Evolutionary conservation across 805 yeast genomes (phyloP), one percentile per base, ranked within the genome.

Genomic region (Pichia deserticola): DNA sequence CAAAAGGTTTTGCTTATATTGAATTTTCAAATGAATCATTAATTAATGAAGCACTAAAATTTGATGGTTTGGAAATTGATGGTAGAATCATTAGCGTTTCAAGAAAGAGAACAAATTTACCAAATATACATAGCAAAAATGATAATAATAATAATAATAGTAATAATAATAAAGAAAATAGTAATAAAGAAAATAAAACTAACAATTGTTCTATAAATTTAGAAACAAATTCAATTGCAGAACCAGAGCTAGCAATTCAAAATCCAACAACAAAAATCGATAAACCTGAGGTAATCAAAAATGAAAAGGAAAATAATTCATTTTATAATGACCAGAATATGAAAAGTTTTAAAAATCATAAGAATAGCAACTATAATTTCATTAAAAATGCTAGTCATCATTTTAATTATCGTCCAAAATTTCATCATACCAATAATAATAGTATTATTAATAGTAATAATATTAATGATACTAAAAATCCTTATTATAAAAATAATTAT

Each of bases 1-100:
- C 96, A 42, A 86, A 84, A 65, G 96, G 96, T 3, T 87, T 75
- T 67, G 96, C 96, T 0, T 88, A 86, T 65, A 76, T 88, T 54
- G 96, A 88, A 63, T 88, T 86, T 61, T 79, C 82, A 36, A 81
- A 78, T 60, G 76, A 75, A 5, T 75, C 76, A 13, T 73, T 76
- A 8, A 90, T 85, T 5, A 69, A 76, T 25, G 73, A 76, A 52
- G 95, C 95, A 1, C 69, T 86, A 40, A 70, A 74, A 11, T 71
- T 84, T 55, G 79, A 84, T 57, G 92, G 86, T 33, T 68, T 79
- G 5, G 72, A 73, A 42, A 79, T 88, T 59, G 73, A 80, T 56
- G 89, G 84, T 28, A 74, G 95, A 51, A 76, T 76, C 41, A 70
- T 88, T 56, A 84, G 80, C 59, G 89, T 89, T 37, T 69, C 72